phyloP scores from a whole-genome alignment of 225 moss, liverwort and hornwort species.

The Takakia lepidozioides region DNA sequence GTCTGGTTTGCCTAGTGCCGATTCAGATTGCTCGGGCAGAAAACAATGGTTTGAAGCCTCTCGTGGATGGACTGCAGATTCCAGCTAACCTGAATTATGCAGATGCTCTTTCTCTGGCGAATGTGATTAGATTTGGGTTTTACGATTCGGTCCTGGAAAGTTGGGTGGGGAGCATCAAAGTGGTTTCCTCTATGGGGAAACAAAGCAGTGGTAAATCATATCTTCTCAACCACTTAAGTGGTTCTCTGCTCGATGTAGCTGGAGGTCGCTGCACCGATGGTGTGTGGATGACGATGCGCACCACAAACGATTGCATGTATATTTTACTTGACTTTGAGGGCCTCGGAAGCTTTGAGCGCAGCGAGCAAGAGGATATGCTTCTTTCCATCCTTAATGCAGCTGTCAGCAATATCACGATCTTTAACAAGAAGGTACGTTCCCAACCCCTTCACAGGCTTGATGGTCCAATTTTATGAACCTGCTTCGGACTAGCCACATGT shows the following conservation, averaged over 20 bases:
- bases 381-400: conserved; percentile 59
- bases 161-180: conserved; percentile 51
- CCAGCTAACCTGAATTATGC: conserved; percentile 22
- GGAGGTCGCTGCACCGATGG: conserved; percentile 66
- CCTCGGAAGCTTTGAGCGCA: conserved; percentile 59
- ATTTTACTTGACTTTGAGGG: conserved; percentile 63
- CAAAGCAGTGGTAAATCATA: conserved; percentile 68
- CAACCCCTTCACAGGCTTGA: no score
- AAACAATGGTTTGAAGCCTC: conserved; percentile 44
- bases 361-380: conserved; percentile 71
- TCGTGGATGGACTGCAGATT: conserved; percentile 46
- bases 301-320: conserved; percentile 30
- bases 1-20: conserved; percentile 41
- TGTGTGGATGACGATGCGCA: conserved; percentile 57
- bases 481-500: no score
- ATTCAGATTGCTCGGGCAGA: conserved; percentile 60
- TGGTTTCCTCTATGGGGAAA: conserved; percentile 59
- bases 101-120: conserved; percentile 37
- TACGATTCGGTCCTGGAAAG: conserved; percentile 33
- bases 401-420: conserved; percentile 51
- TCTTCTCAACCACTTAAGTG: conserved; percentile 56
- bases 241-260: conserved; percentile 55
- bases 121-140: conserved; percentile 32
- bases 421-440: conserved; percentile 44
- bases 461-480: no score